Percentiles rank a stretch among this genome's conserved stretches.
Evolutionary conservation across 345 rosid genomes (phyloP).

Genomic region (Cardamine chenopodiifolia): DNA sequence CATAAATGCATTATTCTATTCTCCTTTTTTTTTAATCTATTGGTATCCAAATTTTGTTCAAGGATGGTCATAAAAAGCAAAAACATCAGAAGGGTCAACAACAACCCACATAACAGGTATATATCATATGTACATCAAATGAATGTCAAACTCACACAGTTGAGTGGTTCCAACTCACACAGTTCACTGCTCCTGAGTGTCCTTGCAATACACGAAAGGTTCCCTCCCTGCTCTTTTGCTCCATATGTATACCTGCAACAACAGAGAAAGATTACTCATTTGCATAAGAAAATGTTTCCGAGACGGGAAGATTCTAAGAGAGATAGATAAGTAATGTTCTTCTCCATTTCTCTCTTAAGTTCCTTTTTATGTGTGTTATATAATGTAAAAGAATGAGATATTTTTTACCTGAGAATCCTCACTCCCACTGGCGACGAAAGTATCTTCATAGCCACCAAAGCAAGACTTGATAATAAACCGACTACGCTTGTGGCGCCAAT

Average conservation of each 20-base stretch:
- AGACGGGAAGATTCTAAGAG: no score
- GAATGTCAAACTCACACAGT: not conserved
- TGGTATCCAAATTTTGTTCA: not conserved
- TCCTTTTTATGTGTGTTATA: not conserved
- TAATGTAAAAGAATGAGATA: not conserved
- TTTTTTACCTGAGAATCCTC: conserved; percentile 61
- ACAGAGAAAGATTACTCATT: conserved; percentile 26
- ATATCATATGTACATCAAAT: conserved; percentile 12
- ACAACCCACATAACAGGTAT: not conserved
- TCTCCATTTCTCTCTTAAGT: not conserved
- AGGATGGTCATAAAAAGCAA: not conserved
- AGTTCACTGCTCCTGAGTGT: conserved; percentile 60
- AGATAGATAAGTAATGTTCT: not conserved
- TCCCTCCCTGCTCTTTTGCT: conserved; percentile 35
- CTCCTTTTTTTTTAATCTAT: not conserved
- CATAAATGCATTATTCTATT: not conserved
- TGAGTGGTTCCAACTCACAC: conserved; percentile 69
- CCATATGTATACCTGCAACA: conserved; percentile 63
- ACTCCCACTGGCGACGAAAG: conserved; percentile 67
- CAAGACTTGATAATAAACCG: conserved; percentile 62
- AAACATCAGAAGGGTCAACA: not conserved
- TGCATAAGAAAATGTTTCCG: not conserved
- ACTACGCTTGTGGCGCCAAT: conserved; percentile 52
- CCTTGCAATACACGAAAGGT: conserved; percentile 46
- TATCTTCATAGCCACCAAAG: conserved; percentile 58